Evolutionary conservation across 345 rosid species (phyloP).

Genomic region (Gossypium anomalum): DNA sequence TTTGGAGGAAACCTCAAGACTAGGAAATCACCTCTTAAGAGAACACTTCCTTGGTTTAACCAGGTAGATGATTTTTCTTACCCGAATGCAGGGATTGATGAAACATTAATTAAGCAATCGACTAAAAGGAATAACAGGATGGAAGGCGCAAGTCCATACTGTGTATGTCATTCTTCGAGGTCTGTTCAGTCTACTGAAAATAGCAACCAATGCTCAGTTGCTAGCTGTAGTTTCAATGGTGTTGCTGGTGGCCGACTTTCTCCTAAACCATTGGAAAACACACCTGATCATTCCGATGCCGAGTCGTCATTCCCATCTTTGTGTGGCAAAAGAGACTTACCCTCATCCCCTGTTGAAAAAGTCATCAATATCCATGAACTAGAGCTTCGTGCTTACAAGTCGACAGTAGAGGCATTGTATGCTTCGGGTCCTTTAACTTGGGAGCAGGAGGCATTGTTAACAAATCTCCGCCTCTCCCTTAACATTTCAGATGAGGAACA

Average conservation of each 20-base stretch:
- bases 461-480: slow-evolving; percentile 39
- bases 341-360: slow-evolving; percentile 13
- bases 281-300: slow-evolving; percentile 26
- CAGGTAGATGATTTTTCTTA: slow-evolving; percentile 13
- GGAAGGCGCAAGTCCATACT: slow-evolving; percentile 7
- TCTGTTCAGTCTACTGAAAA: slow-evolving; percentile 19
- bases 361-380: slow-evolving; percentile 30
- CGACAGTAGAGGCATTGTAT: slow-evolving; percentile 34
- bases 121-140: slow-evolving; percentile 3
- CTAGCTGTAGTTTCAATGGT: slow-evolving; percentile 32
- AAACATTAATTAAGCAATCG: slow-evolving; percentile 13
- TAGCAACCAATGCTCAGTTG: slow-evolving; percentile 35
- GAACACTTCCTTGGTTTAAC: slow-evolving; percentile 16
- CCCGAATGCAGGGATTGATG: not conserved
- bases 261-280: slow-evolving; percentile 14
- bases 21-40: slow-evolving; percentile 7
- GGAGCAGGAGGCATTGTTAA: slow-evolving; percentile 40
- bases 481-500: slow-evolving; percentile 48
- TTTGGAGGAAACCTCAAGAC: slow-evolving; percentile 19
- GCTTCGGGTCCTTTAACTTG: slow-evolving; percentile 51
- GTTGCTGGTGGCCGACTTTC: slow-evolving; percentile 6
- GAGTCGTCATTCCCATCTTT: slow-evolving; percentile 30
- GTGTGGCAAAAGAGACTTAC: slow-evolving; percentile 7
- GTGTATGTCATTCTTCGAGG: slow-evolving; percentile 17
- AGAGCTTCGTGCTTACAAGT: slow-evolving; percentile 33